Conservation (phyloP, 2,329 filamentous ascomycete species). For the Colletotrichum sp. region DNA sequence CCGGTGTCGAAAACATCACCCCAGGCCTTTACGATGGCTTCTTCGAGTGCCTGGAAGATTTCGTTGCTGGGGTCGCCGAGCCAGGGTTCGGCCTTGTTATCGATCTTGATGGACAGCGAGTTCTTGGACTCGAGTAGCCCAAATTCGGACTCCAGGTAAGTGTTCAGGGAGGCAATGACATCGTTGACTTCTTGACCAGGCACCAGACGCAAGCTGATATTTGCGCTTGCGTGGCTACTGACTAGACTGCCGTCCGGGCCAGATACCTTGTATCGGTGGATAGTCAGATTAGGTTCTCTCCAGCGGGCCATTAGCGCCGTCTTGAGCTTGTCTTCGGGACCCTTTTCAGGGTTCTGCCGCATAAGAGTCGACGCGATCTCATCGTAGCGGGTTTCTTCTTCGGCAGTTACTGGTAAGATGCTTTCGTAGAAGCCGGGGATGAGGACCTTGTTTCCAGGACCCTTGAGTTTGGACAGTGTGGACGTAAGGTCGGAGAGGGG, state of each 20-base stretch:
- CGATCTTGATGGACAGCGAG: slow-evolving; percentile 79
- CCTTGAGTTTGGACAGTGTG: slow-evolving; percentile 82
- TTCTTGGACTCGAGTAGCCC: slow-evolving; percentile 80
- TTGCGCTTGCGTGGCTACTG: slow-evolving; percentile 85
- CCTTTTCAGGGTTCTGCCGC: slow-evolving; percentile 67
- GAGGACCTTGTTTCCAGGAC: slow-evolving; percentile 78
- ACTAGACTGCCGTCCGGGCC: slow-evolving; percentile 93
- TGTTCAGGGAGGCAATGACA: slow-evolving; percentile 71
- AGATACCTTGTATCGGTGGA: slow-evolving; percentile 91
- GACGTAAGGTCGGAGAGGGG: slow-evolving; percentile 89
- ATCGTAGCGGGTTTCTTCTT: slow-evolving; percentile 81
- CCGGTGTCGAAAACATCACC: slow-evolving; percentile 54
- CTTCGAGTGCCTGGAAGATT: slow-evolving; percentile 87
- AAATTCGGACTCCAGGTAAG: slow-evolving; percentile 76
- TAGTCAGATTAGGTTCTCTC: slow-evolving; percentile 93
- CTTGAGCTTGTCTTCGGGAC: slow-evolving; percentile 73
- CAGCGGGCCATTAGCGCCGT: slow-evolving; percentile 89
- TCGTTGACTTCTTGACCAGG: slow-evolving; percentile 87
- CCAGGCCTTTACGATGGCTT: slow-evolving; percentile 87
- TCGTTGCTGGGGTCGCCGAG: slow-evolving; percentile 89
- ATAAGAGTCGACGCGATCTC: slow-evolving; percentile 83
- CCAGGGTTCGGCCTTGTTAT: slow-evolving; percentile 96
- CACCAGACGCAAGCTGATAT: slow-evolving; percentile 89
- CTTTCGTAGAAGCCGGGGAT: slow-evolving; percentile 90
- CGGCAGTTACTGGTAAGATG: slow-evolving; percentile 75